Evolutionary conservation across 257 asterid genomes (phyloP).

Genomic region (Fraxinus excelsior): DNA sequence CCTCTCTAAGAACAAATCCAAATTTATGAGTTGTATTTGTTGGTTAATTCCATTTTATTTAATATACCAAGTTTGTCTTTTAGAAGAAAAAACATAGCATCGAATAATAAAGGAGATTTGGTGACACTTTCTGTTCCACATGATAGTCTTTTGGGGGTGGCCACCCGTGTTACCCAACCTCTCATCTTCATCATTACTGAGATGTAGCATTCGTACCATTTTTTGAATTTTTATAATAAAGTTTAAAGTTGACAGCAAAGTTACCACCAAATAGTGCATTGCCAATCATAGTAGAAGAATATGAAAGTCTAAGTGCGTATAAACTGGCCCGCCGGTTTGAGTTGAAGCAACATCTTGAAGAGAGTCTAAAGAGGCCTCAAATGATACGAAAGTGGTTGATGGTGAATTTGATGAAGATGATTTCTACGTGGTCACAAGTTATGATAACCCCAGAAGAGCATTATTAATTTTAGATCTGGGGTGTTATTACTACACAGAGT

Average conservation of each 20-base stretch:
- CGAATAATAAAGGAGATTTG: conserved; percentile 5
- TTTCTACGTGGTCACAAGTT: too few species aligned
- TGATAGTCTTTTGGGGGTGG: conserved; percentile 19
- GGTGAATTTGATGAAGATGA: too few species aligned
- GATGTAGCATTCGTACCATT: conserved; percentile 13
- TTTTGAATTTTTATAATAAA: neutral
- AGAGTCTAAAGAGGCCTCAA: too few species aligned
- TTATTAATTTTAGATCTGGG: too few species aligned
- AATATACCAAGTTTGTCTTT: neutral
- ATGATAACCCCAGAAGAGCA: too few species aligned
- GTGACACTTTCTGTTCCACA: conserved; percentile 24
- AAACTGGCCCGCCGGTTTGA: neutral
- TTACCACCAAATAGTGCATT: neutral
- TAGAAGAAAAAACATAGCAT: neutral
- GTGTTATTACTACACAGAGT: too few species aligned
- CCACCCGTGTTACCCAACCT: conserved; percentile 36
- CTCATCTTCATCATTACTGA: conserved; percentile 13
- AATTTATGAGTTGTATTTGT: too few species aligned
- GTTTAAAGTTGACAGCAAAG: conserved; percentile 10
- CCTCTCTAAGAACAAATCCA: neutral
- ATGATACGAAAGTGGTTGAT: too few species aligned
- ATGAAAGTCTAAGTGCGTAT: conserved; percentile 16
- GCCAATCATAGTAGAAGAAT: conserved; percentile 27
- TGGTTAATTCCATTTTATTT: neutral
- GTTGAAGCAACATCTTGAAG: too few species aligned